Evolutionary conservation across 2,329 filamentous ascomycete genomes (phyloP).

Genomic region (Fusarium nisikadoi): DNA sequence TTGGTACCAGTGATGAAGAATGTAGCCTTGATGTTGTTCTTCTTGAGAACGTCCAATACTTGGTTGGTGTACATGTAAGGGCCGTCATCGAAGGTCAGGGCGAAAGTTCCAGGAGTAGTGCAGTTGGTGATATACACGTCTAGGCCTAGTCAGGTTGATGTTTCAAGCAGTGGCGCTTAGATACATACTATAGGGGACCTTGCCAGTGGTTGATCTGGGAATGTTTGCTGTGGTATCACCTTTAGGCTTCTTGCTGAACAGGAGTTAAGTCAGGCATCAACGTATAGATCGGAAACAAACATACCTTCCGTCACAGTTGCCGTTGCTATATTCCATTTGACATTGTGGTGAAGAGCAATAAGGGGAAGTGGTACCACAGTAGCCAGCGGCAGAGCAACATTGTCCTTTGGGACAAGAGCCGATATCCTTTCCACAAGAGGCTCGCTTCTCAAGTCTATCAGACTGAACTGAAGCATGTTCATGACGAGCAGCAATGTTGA

Average conservation of each 20-base stretch:
- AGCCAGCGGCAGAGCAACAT: constrained; percentile 50
- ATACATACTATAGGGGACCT: constrained; percentile 49
- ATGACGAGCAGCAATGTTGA: constrained; percentile 10
- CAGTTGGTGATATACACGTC: constrained; percentile 50
- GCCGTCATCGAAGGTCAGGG: constrained; percentile 60
- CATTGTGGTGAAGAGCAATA: constrained; percentile 51
- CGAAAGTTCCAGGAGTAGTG: constrained; percentile 48
- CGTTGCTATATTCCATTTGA: constrained; percentile 50
- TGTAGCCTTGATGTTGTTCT: constrained; percentile 49
- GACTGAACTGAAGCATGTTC: neutral
- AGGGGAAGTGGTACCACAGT: constrained; percentile 47
- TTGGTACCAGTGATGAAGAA: constrained; percentile 57
- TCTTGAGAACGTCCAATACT: constrained; percentile 52
- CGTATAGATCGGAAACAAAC: neutral
- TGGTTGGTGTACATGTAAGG: constrained; percentile 54
- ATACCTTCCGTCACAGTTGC: constrained; percentile 51
- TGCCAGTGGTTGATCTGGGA: constrained; percentile 42
- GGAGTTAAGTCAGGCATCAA: neutral
- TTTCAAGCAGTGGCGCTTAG: fast-evolving
- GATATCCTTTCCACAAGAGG: constrained; percentile 44
- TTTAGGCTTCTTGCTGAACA: constrained; percentile 42
- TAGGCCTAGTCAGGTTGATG: constrained; percentile 19
- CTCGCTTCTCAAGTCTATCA: constrained; percentile 3
- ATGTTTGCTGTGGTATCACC: constrained; percentile 46
- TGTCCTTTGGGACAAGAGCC: constrained; percentile 45